These are phyloP conservation scores for Hydrangea macrophylla DNA, from an alignment of 148 eudicot species.

Conservation along the genomic window DNA sequence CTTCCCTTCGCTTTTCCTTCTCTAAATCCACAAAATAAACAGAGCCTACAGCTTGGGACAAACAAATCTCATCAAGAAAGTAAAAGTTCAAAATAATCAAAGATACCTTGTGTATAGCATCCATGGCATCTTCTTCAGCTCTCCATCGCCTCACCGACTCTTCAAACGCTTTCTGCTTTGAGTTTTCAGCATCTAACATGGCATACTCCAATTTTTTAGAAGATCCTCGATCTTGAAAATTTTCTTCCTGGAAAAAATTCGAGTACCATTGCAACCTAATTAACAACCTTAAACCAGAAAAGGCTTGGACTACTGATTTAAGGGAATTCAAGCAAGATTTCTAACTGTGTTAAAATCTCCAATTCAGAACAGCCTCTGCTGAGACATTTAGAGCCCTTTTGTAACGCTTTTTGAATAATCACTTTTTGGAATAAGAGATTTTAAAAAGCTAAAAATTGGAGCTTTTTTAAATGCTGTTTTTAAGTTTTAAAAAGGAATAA, in stretches of 20 bases:
- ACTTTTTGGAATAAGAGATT: too few relatives aligned
- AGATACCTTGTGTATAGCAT: conserved; percentile 48
- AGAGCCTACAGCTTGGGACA: too few relatives aligned
- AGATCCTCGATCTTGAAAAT: conserved; percentile 24
- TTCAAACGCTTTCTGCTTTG: conserved; percentile 44
- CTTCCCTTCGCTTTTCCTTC: too few relatives aligned
- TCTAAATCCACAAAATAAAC: too few relatives aligned
- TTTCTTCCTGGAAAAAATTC: conserved; percentile 40
- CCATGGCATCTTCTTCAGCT: conserved; percentile 62
- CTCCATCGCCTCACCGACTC: conserved; percentile 53
- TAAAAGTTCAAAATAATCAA: background rate
- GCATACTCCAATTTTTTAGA: conserved; percentile 44
- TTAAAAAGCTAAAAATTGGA: too few relatives aligned
- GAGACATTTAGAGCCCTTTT: too few relatives aligned
- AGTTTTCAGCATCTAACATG: conserved; percentile 39
- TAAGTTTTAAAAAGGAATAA: too few relatives aligned
- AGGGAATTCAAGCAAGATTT: conserved; percentile 1
- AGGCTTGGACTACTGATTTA: background rate
- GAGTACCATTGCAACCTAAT: conserved; percentile 13
- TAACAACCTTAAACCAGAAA: background rate
- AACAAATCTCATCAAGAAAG: too few relatives aligned
- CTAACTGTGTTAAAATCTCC: background rate
- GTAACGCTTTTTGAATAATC: too few relatives aligned
- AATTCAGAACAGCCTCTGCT: background rate
- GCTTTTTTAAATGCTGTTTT: too few relatives aligned